Conservation (phyloP, 164 flowering plant genomes). For the Aristolochia fimbriata region DNA sequence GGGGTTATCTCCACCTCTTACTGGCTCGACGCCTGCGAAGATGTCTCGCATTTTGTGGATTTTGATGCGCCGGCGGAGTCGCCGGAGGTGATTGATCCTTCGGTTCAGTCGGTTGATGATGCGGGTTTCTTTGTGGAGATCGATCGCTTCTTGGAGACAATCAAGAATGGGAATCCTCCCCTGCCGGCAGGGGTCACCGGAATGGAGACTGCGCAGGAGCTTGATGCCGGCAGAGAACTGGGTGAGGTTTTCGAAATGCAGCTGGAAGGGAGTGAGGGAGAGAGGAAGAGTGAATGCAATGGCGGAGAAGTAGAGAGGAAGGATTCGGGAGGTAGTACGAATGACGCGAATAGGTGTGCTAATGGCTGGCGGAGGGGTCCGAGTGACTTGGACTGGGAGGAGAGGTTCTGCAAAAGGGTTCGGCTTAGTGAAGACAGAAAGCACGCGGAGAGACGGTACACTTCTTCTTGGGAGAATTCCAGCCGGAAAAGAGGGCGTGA, state of each 20-base stretch:
- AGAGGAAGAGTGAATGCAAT: neutral
- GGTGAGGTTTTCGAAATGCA: conserved; percentile 2
- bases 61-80: conserved; percentile 20
- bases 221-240: neutral
- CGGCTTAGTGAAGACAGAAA: conserved; percentile 1
- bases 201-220: neutral
- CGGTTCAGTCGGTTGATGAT: conserved; percentile 10
- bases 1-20: conserved; percentile 31
- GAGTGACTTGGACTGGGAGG: conserved; percentile 20
- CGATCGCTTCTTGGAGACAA: conserved; percentile 59
- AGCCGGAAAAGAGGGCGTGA: conserved; percentile 46
- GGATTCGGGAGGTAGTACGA: neutral
- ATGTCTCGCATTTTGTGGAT: conserved; percentile 43
- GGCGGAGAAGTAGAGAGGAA: conserved; percentile 1
- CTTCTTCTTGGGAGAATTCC: conserved; percentile 16
- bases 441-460: neutral
- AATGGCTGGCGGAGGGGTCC: conserved; percentile 16
- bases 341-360: conserved; percentile 2
- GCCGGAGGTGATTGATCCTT: conserved; percentile 6
- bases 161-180: conserved; percentile 42
- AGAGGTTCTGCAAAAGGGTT: conserved; percentile 33
- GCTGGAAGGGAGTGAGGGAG: neutral
- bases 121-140: conserved; percentile 68
- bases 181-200: conserved; percentile 4
- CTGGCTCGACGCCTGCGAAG: conserved; percentile 95